A percentile compares a stretch with the other conserved stretches of the same genome.
Conservation (phyloP, 441 rosid species). For the Geranium incanum region DNA sequence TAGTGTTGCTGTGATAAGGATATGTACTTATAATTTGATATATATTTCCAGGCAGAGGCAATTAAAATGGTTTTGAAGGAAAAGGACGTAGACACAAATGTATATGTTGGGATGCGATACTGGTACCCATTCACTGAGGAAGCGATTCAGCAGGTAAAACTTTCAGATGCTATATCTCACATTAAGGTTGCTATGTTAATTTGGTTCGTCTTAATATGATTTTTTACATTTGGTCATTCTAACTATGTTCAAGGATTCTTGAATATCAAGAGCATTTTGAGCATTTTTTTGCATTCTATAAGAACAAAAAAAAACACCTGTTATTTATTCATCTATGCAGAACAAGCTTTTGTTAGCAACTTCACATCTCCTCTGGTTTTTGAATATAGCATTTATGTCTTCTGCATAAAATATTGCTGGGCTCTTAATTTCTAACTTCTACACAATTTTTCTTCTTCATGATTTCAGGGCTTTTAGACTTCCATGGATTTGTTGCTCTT, state of each 20-base stretch:
- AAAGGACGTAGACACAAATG: constrained; percentile 49
- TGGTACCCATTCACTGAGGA: constrained; percentile 94
- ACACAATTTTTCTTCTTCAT: not conserved
- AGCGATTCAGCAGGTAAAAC: constrained; percentile 68
- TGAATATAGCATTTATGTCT: not conserved
- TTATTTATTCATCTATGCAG: not conserved
- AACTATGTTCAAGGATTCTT: not conserved
- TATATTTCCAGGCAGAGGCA: constrained; percentile 50
- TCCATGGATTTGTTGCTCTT: not conserved
- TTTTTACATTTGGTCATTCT: not conserved
- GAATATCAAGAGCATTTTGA: not conserved
- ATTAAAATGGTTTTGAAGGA: constrained; percentile 52
- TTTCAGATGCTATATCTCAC: not conserved
- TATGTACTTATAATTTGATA: constrained; percentile 1
- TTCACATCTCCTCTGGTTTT: not conserved
- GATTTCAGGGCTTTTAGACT: not conserved
- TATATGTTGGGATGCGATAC: constrained; percentile 85
- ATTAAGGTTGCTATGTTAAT: not conserved
- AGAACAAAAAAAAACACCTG: not conserved
- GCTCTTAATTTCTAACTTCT: not conserved
- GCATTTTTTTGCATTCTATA: not conserved
- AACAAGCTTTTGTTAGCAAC: not conserved
- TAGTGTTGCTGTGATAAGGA: not conserved
- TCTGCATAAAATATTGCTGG: not conserved
- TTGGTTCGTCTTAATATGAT: not conserved